Base-by-base conservation (phyloP, 257 asterid genomes). In the Salvia miltiorrhiza region DNA sequence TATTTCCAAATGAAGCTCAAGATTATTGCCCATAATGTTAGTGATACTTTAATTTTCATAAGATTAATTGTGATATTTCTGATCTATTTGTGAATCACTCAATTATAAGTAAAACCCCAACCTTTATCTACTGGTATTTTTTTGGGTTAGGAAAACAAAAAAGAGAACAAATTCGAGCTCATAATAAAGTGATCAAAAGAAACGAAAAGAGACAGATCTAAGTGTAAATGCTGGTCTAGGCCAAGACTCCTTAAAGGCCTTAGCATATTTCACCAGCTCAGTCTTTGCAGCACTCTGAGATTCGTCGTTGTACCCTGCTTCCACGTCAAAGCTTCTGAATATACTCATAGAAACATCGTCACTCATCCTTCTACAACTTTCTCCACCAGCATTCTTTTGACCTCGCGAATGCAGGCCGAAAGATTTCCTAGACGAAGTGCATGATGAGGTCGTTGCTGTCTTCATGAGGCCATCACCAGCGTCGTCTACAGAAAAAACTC, bases 261-360 rank as follows among this genome's bases (percentile, higher is more conserved):
- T 87, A 0, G 99, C 97, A 68, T 89, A 91, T 67, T 91, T 91
- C 67, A 76, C 78, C 81, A 94, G 68, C 28, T 90, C 90, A 1
- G 70, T 67, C 71, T 78, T 90, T 9, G 81, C 78, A 26, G 71
- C 78, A n/a, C n/a, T n/a, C n/a, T n/a, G n/a, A n/a, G n/a, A n/a
- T n/a, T n/a, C n/a, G n/a, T n/a, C n/a, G n/a, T n/a, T n/a, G n/a
- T n/a, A n/a, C n/a, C n/a, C n/a, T n/a, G n/a, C n/a, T n/a, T n/a
- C n/a, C n/a, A n/a, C n/a, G n/a, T n/a, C n/a, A n/a, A n/a, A n/a
- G n/a, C n/a, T n/a, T n/a, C n/a, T n/a, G n/a, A n/a, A n/a, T n/a
- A n/a, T n/a, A n/a, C n/a, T n/a, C n/a, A n/a, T n/a, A n/a, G n/a
- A n/a, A n/a, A n/a, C n/a, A n/a, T n/a, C n/a, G n/a, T n/a, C n/a